Percentiles rank a stretch among this genome's conserved stretches.
Conservation (phyloP, 352 stramenopile species). For the Thalassiosira oceanica region DNA sequence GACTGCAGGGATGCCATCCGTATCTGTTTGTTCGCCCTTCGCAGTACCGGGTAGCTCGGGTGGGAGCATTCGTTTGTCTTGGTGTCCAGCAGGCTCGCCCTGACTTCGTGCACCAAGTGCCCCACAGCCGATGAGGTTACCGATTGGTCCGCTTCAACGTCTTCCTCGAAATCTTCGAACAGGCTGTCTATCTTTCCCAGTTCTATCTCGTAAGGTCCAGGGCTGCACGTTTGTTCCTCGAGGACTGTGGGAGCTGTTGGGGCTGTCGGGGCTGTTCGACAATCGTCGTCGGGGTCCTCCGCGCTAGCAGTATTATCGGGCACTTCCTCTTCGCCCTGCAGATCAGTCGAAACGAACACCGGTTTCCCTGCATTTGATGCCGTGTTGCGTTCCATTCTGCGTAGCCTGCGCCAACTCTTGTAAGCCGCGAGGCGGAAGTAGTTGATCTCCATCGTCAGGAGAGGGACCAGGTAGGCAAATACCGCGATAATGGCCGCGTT, state of each 20-base stretch:
- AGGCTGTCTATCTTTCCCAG: neutral
- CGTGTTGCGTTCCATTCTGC: neutral
- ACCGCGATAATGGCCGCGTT: slow-evolving; percentile 31
- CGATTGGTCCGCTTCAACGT: neutral
- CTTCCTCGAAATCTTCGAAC: neutral
- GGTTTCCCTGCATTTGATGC: neutral
- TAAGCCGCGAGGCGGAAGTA: slow-evolving; percentile 43
- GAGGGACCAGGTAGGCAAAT: slow-evolving; percentile 38
- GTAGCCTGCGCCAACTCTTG: slow-evolving; percentile 9
- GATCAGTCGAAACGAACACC: neutral
- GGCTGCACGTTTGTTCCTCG: no score
- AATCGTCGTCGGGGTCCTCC: neutral
- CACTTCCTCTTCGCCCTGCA: neutral
- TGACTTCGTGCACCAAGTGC: slow-evolving; percentile 1
- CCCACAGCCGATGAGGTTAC: neutral
- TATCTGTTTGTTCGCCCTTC: slow-evolving; percentile 17
- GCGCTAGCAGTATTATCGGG: neutral
- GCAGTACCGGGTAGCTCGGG: neutral
- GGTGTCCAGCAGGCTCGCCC: neutral
- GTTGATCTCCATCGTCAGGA: slow-evolving; percentile 51
- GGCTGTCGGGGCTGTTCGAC: no score
- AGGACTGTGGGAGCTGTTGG: no score
- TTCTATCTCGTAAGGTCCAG: no score
- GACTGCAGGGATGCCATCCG: slow-evolving; percentile 11
- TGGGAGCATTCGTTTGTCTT: no score